phyloP scores from a whole-genome alignment of 257 asterid genomes.

The Salvia rosmarinus region DNA sequence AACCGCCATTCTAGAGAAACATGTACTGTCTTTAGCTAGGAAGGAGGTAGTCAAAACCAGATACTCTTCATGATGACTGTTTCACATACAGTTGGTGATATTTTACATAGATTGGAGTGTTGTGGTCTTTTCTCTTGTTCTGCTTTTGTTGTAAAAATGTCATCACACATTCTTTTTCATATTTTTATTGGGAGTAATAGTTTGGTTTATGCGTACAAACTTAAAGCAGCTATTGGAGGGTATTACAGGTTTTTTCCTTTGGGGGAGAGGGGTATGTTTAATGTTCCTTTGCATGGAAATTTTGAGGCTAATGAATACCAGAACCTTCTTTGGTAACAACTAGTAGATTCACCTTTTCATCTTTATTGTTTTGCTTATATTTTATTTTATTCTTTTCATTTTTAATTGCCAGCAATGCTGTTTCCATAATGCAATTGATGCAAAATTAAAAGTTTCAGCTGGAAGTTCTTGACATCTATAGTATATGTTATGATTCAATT shows the following conservation, averaged over 20 bases:
- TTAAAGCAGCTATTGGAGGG: neutral
- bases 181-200: neutral
- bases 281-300: neutral
- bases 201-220: neutral
- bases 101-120: neutral
- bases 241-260: neutral
- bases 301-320: neutral
- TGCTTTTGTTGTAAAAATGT: neutral
- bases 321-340: neutral
- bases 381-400: neutral
- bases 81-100: neutral
- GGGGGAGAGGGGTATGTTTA: neutral
- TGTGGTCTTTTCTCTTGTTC: neutral
- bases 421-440: neutral
- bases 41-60: neutral
- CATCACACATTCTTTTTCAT: neutral
- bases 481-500: conserved; percentile 10
- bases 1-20: neutral
- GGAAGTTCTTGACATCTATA: neutral
- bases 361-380: neutral
- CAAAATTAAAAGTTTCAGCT: neutral
- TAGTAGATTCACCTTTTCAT: neutral
- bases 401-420: neutral
- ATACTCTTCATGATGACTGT: neutral
- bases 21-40: neutral